phyloP scores from a whole-genome alignment of 2,329 filamentous ascomycete species.

The Penicillium sp. region DNA sequence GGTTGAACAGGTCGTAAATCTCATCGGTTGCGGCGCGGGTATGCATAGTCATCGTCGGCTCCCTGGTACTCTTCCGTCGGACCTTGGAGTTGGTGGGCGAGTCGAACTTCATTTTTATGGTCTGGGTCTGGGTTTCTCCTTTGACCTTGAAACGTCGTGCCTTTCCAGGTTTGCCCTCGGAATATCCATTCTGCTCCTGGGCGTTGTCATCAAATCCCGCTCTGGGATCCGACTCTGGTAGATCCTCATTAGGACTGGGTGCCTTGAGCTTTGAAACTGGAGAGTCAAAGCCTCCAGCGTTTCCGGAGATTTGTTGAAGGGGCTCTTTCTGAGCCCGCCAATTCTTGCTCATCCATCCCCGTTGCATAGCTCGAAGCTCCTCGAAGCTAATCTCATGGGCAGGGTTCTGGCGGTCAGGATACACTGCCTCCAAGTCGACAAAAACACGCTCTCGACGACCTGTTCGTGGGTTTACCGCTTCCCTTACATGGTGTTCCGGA shows the following conservation, averaged over 20 bases:
- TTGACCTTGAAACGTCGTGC: constrained; percentile 78
- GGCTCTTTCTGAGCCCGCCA: constrained; percentile 53
- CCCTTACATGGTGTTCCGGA: constrained; percentile 73
- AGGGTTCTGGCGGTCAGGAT: constrained; percentile 71
- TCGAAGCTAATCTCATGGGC: constrained; percentile 85
- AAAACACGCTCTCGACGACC: constrained; percentile 84
- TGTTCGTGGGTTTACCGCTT: constrained; percentile 77
- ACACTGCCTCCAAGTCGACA: constrained; percentile 81
- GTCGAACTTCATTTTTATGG: constrained; percentile 89
- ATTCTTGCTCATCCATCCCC: constrained; percentile 64
- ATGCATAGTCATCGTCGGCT: constrained; percentile 98
- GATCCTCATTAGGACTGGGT: constrained; percentile 20
- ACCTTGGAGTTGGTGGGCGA: constrained; percentile 85
- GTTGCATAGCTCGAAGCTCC: constrained; percentile 76
- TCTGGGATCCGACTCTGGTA: constrained; percentile 30
- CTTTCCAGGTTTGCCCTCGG: constrained; percentile 41
- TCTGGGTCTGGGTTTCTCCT: constrained; percentile 87
- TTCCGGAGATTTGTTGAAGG: constrained; percentile 55
- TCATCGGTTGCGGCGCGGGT: constrained; percentile 94
- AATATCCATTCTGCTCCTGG: constrained; percentile 20
- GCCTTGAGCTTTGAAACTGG: constrained; percentile 16
- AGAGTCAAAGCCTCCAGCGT: constrained; percentile 26
- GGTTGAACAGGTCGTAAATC: constrained; percentile 96
- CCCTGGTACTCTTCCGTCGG: constrained; percentile 70
- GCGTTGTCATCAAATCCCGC: constrained; percentile 31